Evolutionary conservation across 1,284 basidiomycete genomes (phyloP).

Genomic region (Thelephora terrestris): DNA sequence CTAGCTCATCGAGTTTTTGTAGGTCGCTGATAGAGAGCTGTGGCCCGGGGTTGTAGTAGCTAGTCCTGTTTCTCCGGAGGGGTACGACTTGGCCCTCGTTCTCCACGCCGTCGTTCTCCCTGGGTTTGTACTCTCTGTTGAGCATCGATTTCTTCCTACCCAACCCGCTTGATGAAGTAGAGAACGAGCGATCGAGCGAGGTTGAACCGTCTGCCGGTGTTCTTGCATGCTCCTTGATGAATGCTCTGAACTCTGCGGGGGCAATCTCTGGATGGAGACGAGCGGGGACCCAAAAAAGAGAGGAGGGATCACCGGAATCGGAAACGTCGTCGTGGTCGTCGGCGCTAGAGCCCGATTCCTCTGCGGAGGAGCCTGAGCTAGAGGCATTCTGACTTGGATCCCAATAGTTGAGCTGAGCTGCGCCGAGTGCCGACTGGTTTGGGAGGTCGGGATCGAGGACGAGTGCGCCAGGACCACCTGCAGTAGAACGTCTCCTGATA

Average conservation of each 20-base stretch:
- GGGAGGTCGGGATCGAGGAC: conserved; percentile 85
- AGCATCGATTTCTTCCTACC: conserved; percentile 84
- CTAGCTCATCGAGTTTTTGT: conserved; percentile 86
- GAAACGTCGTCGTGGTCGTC: conserved; percentile 36
- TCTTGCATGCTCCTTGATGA: conserved; percentile 88
- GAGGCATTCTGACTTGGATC: conserved; percentile 31
- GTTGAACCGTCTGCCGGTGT: conserved; percentile 39
- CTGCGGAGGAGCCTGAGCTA: conserved; percentile 31
- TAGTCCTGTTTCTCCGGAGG: conserved; percentile 55
- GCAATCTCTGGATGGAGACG: conserved; percentile 95
- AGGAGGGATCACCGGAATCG: conserved; percentile 50
- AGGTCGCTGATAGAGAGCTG: conserved; percentile 87
- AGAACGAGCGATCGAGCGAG: conserved; percentile 26
- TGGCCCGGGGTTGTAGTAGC: conserved; percentile 49
- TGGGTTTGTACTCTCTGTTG: conserved; percentile 77
- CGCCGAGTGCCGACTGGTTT: conserved; percentile 41
- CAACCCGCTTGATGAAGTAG: conserved; percentile 37
- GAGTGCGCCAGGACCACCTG: conserved; percentile 65
- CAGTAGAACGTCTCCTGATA: conserved; percentile 70
- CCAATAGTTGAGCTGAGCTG: conserved; percentile 46
- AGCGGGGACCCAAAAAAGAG: conserved; percentile 97
- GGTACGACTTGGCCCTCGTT: conserved; percentile 55
- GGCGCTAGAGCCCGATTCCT: conserved; percentile 34
- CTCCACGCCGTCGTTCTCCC: conserved; percentile 65
- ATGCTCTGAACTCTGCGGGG: conserved; percentile 89